Conservation (phyloP, 441 rosid species). For the Sinapis alba region DNA sequence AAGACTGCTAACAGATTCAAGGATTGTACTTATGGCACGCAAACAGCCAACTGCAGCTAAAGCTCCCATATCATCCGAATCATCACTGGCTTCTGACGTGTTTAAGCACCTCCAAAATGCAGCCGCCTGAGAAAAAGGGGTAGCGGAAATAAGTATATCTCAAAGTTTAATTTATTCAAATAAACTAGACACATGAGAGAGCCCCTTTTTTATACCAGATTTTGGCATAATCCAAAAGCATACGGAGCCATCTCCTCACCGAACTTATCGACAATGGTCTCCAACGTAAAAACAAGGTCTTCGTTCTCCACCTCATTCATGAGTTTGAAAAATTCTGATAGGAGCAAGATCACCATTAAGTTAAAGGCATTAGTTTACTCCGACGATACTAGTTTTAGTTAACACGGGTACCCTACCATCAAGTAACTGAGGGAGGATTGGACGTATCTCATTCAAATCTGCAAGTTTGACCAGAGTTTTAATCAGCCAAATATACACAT, state of each 20-base stretch:
- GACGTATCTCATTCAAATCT: constrained; percentile 97
- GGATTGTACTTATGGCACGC: constrained; percentile 99
- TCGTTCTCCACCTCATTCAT: constrained; percentile 99
- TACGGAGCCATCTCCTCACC: constrained; percentile 99
- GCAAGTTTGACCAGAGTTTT: constrained; percentile 29
- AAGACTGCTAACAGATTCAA: constrained; percentile 95
- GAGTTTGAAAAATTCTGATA: constrained; percentile 91
- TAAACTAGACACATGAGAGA: constrained; percentile 17
- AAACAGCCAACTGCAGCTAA: constrained; percentile 98
- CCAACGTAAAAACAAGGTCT: constrained; percentile 94
- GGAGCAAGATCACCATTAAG: constrained; percentile 16
- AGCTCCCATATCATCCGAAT: constrained; percentile 94
- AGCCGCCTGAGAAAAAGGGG: constrained; percentile 64
- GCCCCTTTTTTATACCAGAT: constrained; percentile 69
- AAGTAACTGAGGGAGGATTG: constrained; percentile 95
- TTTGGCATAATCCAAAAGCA: constrained; percentile 97
- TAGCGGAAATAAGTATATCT: neutral
- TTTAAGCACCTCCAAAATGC: constrained; percentile 99
- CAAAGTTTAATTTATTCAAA: neutral
- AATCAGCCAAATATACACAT: constrained; percentile 15
- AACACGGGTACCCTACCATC: constrained; percentile 59
- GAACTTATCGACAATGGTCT: constrained; percentile 95
- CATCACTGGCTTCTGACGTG: constrained; percentile 88
- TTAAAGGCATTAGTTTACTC: constrained; percentile 14
- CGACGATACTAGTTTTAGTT: neutral